Percentiles rank a stretch among this genome's conserved stretches.
Conservation (phyloP, 352 stramenopile genomes). For the Phytophthora sojae region DNA sequence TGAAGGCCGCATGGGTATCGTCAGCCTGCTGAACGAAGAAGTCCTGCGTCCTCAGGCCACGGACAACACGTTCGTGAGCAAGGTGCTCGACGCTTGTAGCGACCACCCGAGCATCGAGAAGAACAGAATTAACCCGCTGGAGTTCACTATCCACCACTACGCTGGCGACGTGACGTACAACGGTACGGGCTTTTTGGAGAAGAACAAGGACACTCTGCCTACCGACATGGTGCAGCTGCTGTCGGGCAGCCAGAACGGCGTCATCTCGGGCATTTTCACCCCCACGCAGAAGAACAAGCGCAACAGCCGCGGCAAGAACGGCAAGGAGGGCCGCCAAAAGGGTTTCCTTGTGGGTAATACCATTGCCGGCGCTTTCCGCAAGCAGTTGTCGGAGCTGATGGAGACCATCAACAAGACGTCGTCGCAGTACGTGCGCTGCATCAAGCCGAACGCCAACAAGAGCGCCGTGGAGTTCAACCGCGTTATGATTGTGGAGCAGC, state of each 20-base stretch:
- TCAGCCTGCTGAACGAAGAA: constrained; percentile 96
- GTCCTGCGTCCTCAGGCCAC: constrained; percentile 89
- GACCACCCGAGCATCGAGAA: constrained; percentile 88
- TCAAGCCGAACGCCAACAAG: constrained; percentile 93
- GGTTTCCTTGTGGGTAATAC: constrained; percentile 87
- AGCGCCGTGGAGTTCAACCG: constrained; percentile 85
- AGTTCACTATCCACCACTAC: constrained; percentile 87
- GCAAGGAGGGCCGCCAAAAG: constrained; percentile 64
- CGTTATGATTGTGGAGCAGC: constrained; percentile 89
- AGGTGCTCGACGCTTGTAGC: constrained; percentile 79
- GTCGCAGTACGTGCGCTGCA: constrained; percentile 90
- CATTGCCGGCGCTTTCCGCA: constrained; percentile 86
- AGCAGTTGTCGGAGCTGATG: constrained; percentile 88
- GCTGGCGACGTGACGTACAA: constrained; percentile 87
- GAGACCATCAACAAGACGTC: constrained; percentile 90
- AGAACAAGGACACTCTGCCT: constrained; percentile 89
- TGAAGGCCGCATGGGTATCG: constrained; percentile 89
- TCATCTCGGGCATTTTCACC: constrained; percentile 80
- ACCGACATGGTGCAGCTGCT: constrained; percentile 83
- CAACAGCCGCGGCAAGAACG: constrained; percentile 53
- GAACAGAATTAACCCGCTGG: constrained; percentile 84
- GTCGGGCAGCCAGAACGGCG: constrained; percentile 59
- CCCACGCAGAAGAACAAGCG: constrained; percentile 41
- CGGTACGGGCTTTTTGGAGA: constrained; percentile 76
- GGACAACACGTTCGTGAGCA: constrained; percentile 86